Evolutionary conservation across 805 yeast genomes (phyloP).

Genomic region (Monosporozyma yasuniensis): DNA sequence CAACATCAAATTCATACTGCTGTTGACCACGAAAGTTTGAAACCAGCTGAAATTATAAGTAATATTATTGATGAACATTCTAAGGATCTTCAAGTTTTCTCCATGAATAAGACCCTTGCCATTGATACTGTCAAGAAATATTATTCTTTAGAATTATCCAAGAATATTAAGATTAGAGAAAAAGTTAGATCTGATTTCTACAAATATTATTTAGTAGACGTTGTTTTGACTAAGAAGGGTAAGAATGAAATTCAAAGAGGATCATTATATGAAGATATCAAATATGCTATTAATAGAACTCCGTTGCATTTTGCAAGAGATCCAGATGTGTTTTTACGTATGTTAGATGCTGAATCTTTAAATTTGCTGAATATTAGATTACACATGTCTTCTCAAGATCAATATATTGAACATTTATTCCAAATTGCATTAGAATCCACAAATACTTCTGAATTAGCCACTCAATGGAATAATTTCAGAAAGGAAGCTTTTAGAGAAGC

Average conservation of each 20-base stretch:
- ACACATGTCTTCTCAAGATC: constrained; percentile 33
- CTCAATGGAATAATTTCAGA: constrained; percentile 75
- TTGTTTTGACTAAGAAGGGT: constrained; percentile 78
- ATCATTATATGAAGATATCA: constrained; percentile 80
- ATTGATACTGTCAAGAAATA: constrained; percentile 64
- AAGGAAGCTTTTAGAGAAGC: constrained; percentile 58
- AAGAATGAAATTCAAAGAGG: constrained; percentile 65
- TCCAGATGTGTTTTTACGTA: constrained; percentile 79
- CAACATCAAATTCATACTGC: constrained; percentile 62
- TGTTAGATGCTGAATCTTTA: constrained; percentile 82
- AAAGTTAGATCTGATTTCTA: constrained; percentile 56
- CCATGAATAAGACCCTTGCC: constrained; percentile 48
- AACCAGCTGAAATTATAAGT: constrained; percentile 55
- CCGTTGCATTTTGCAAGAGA: constrained; percentile 61
- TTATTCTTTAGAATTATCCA: constrained; percentile 69
- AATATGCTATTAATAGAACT: constrained; percentile 77
- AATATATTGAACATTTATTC: constrained; percentile 38
- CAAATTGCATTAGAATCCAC: constrained; percentile 59
- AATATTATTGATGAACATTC: constrained; percentile 29
- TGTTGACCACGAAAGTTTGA: constrained; percentile 48
- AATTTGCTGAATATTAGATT: constrained; percentile 65
- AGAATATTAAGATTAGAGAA: constrained; percentile 71
- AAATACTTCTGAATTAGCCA: constrained; percentile 65
- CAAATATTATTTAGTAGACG: constrained; percentile 58
- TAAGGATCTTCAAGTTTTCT: constrained; percentile 33